Conservation (phyloP, 768 basidiomycete genomes). For the Gyrodon lividus region DNA sequence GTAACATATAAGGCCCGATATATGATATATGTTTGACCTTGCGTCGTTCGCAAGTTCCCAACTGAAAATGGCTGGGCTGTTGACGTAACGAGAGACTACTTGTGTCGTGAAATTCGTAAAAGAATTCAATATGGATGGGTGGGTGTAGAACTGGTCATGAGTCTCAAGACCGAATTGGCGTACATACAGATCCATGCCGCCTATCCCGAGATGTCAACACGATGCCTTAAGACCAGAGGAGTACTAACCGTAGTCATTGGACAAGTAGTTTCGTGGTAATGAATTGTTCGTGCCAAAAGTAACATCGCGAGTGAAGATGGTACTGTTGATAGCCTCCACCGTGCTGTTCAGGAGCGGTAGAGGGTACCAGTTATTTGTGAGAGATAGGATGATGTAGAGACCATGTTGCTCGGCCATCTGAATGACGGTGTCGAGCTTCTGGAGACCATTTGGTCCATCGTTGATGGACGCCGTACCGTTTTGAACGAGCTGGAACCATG, state of each 20-base stretch:
- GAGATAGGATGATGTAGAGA: conserved; percentile 50
- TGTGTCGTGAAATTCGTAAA: conserved; percentile 60
- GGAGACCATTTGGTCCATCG: conserved; percentile 58
- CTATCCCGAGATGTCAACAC: conserved; percentile 31
- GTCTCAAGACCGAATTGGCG: conserved; percentile 39
- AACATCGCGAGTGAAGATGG: conserved; percentile 25
- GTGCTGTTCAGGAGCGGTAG: conserved; percentile 32
- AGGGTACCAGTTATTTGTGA: conserved; percentile 66
- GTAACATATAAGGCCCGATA: neutral
- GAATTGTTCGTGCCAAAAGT: conserved; percentile 36
- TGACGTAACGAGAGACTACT: conserved; percentile 54
- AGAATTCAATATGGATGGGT: conserved; percentile 45
- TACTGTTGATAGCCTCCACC: neutral
- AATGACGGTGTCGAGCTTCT: conserved; percentile 59
- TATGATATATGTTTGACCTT: conserved; percentile 36
- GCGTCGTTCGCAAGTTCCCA: conserved; percentile 72
- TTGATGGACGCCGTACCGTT: conserved; percentile 59
- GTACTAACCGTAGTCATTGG: conserved; percentile 57
- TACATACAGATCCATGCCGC: conserved; percentile 68
- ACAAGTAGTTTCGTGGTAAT: conserved; percentile 51
- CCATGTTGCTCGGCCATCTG: conserved; percentile 53
- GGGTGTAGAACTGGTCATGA: conserved; percentile 62
- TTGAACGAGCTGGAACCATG: conserved; percentile 62
- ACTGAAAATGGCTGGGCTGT: conserved; percentile 49
- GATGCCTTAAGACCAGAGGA: neutral